Evolutionary conservation across 2,329 filamentous ascomycete genomes (phyloP).

Genomic region (Colletotrichum tanaceti): DNA sequence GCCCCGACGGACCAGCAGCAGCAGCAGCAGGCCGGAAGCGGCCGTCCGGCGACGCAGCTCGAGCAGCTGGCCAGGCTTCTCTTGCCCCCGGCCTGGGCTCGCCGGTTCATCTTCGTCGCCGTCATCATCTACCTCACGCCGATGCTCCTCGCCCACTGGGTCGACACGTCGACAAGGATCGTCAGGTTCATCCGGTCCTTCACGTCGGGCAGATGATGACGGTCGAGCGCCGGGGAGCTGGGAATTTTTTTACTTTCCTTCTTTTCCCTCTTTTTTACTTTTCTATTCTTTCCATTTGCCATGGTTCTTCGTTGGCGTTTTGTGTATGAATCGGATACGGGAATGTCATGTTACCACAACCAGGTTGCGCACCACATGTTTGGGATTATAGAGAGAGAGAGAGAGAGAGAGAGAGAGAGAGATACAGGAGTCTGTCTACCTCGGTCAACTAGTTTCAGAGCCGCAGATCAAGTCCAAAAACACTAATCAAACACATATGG

Average conservation of each 20-base stretch:
- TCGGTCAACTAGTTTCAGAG: too few relatives aligned
- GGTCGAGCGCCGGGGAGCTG: neutral
- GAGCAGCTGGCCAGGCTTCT: neutral
- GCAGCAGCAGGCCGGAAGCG: neutral
- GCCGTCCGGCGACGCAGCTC: neutral
- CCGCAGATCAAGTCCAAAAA: neutral
- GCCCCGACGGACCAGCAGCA: neutral
- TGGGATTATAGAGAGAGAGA: too few relatives aligned
- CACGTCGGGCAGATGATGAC: neutral
- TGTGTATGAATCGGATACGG: neutral
- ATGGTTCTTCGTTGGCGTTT: too few relatives aligned
- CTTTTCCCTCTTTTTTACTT: neutral
- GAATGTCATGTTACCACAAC: neutral
- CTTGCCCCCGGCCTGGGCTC: conserved; percentile 8
- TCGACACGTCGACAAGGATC: conserved; percentile 5
- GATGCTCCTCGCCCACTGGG: conserved; percentile 8
- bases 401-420: neutral
- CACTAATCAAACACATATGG: neutral
- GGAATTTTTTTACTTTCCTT: neutral
- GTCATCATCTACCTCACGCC: conserved; percentile 14
- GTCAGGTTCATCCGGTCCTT: neutral
- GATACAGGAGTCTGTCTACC: neutral
- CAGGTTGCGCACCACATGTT: neutral
- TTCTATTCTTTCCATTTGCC: too few relatives aligned
- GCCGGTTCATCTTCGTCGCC: conserved; percentile 7